These are phyloP conservation scores for Talaromyces sp. DNA, from an alignment of 2,329 filamentous ascomycete genomes.

Conservation along the genomic window DNA sequence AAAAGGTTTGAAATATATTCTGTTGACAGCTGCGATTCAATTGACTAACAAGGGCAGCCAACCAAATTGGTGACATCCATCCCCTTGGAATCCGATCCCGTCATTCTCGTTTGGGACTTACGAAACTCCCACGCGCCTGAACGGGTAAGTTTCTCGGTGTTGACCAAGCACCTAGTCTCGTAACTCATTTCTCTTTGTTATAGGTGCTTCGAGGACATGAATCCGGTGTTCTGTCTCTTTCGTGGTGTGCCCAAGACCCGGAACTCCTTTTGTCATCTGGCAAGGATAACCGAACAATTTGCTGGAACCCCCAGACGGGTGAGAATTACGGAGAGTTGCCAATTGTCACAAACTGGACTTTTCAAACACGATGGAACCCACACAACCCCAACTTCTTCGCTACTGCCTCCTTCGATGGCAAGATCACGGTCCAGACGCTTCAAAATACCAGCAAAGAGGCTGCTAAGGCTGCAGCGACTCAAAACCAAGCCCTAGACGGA, in stretches of 20 bases:
- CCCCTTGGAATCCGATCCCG: constrained; percentile 77
- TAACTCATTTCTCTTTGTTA: constrained; percentile 15
- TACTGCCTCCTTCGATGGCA: constrained; percentile 94
- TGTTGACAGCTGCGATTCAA: constrained; percentile 3
- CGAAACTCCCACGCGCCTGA: constrained; percentile 95
- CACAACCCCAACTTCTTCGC: constrained; percentile 88
- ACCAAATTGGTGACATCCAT: constrained; percentile 93
- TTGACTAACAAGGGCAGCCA: constrained; percentile 42
- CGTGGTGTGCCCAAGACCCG: constrained; percentile 90
- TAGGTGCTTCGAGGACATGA: constrained; percentile 86
- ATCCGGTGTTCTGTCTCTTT: constrained; percentile 84
- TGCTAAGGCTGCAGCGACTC: constrained; percentile 58
- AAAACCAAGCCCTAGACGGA: constrained; percentile 68
- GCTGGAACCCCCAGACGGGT: constrained; percentile 94
- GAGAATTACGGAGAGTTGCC: constrained; percentile 86
- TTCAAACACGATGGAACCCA: constrained; percentile 90
- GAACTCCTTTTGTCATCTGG: constrained; percentile 87
- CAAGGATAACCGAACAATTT: constrained; percentile 91
- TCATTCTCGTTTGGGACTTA: constrained; percentile 90
- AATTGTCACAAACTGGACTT: constrained; percentile 98
- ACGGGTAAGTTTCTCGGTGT: constrained; percentile 32
- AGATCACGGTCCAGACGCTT: constrained; percentile 86
- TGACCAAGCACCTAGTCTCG: background rate
- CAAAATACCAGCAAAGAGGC: constrained; percentile 80
- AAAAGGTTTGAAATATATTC: constrained; percentile 54